A percentile compares a stretch with the other conserved stretches of the same genome.
These are phyloP conservation scores for Cercospora sojina DNA, from an alignment of 2,329 filamentous ascomycete species.

Conservation along the genomic window DNA sequence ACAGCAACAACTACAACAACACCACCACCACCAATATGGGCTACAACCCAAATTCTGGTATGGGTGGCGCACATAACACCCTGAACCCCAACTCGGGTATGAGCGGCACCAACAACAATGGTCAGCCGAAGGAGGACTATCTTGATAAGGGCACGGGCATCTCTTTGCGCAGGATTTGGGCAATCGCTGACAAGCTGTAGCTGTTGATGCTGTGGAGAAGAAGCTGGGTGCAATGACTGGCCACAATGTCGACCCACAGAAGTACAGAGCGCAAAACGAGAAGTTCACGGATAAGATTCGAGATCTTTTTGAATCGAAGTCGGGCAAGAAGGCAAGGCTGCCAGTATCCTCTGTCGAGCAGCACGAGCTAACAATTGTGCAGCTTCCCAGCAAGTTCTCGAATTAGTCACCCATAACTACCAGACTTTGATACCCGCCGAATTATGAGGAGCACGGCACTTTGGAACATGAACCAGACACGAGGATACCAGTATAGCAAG, in stretches of 20 bases:
- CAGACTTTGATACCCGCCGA: slow-evolving; percentile 3
- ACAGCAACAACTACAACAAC: neutral
- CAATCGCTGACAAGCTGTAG: neutral
- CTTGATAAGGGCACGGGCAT: slow-evolving; percentile 30
- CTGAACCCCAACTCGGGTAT: slow-evolving; percentile 1
- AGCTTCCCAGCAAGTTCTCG: slow-evolving; percentile 10
- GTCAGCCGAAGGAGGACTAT: slow-evolving; percentile 31
- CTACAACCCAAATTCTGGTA: neutral
- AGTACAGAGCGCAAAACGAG: slow-evolving; percentile 35
- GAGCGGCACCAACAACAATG: neutral
- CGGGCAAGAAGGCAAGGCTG: slow-evolving; percentile 34
- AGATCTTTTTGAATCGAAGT: slow-evolving; percentile 35
- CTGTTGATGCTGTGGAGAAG: slow-evolving; percentile 31
- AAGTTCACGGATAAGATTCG: slow-evolving; percentile 38
- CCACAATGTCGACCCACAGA: slow-evolving; percentile 30
- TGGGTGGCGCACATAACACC: neutral
- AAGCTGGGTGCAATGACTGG: slow-evolving; percentile 26
- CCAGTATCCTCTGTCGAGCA: no score
- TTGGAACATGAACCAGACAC: neutral
- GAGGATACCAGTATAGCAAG: neutral
- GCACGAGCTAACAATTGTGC: neutral
- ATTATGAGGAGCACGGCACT: neutral
- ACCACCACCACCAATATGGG: neutral
- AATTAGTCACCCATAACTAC: neutral
- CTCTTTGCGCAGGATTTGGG: neutral